These are phyloP conservation scores for Globisporangium irregulare DNA, from an alignment of 352 stramenopile species.

Conservation along the genomic window DNA sequence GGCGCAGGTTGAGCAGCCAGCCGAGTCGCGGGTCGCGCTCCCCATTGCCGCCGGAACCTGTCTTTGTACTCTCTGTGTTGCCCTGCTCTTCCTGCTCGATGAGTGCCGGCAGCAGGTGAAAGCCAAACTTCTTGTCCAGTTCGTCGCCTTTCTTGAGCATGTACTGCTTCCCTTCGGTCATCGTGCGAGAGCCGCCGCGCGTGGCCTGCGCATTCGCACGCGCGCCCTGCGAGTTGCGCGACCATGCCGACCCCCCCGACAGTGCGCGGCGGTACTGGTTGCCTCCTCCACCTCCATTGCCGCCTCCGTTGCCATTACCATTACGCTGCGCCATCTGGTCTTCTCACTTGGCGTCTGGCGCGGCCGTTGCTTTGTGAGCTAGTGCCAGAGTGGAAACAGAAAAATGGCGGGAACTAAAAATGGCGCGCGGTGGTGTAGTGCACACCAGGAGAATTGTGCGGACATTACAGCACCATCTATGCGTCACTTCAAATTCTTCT, in stretches of 20 bases:
- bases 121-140: constrained; percentile 70
- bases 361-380: background rate
- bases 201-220: constrained; percentile 48
- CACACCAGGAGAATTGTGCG: background rate
- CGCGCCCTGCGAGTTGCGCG: constrained; percentile 66
- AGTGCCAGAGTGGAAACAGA: background rate
- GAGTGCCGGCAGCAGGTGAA: constrained; percentile 54
- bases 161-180: constrained; percentile 62
- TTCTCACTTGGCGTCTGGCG: background rate
- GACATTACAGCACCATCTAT: too few relatives aligned
- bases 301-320: background rate
- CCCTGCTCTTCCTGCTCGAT: constrained; percentile 47
- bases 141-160: constrained; percentile 60
- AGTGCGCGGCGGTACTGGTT: constrained; percentile 53
- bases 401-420: background rate
- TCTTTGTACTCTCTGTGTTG: background rate
- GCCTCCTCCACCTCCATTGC: constrained; percentile 8
- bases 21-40: constrained; percentile 39
- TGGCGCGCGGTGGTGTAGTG: background rate
- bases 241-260: constrained; percentile 60
- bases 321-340: constrained; percentile 17
- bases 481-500: too few relatives aligned
- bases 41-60: background rate
- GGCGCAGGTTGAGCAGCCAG: constrained; percentile 72
- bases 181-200: constrained; percentile 35